phyloP scores from a whole-genome alignment of 768 basidiomycete species.

The Hericium coralloides region DNA sequence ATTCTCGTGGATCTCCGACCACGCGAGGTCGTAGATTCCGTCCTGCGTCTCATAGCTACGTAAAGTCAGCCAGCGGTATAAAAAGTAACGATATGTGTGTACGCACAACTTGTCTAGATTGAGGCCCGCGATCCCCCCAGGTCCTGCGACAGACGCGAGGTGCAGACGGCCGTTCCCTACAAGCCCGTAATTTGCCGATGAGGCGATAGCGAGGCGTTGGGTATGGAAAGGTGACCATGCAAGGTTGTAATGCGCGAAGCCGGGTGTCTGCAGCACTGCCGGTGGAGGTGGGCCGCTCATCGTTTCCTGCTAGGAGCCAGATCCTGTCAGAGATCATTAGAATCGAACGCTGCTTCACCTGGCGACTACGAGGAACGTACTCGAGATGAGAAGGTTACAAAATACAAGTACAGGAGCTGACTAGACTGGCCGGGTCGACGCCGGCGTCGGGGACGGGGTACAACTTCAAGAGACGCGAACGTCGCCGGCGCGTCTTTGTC shows the following conservation, averaged over 20 bases:
- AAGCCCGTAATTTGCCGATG: conserved; percentile 88
- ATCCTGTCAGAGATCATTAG: not conserved
- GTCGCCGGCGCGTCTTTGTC: conserved; percentile 4
- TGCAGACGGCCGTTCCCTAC: conserved; percentile 93
- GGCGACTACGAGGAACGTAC: not conserved
- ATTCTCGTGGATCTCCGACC: conserved; percentile 94
- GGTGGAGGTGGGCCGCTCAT: conserved; percentile 36
- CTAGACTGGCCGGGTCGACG: too few relatives aligned
- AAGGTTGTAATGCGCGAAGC: conserved; percentile 74
- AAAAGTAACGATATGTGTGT: not conserved
- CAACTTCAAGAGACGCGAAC: not conserved
- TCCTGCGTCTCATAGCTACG: conserved; percentile 88
- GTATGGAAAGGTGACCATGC: conserved; percentile 86
- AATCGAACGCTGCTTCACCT: too few relatives aligned
- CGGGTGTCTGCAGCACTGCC: conserved; percentile 58
- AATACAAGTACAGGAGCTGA: not conserved
- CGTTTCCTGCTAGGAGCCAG: conserved; percentile 1
- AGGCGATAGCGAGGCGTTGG: conserved; percentile 66
- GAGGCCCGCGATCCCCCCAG: conserved; percentile 33
- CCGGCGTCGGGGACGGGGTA: too few relatives aligned
- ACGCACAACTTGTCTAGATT: conserved; percentile 65
- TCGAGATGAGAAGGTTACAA: not conserved
- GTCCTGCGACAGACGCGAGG: conserved; percentile 45
- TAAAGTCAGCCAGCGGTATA: conserved; percentile 20
- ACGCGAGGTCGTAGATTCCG: conserved; percentile 83